A percentile compares a stretch with the other conserved stretches of the same genome.
phyloP scores from a whole-genome alignment of 2,329 filamentous ascomycete species.

The Herpotrichia juniperi region DNA sequence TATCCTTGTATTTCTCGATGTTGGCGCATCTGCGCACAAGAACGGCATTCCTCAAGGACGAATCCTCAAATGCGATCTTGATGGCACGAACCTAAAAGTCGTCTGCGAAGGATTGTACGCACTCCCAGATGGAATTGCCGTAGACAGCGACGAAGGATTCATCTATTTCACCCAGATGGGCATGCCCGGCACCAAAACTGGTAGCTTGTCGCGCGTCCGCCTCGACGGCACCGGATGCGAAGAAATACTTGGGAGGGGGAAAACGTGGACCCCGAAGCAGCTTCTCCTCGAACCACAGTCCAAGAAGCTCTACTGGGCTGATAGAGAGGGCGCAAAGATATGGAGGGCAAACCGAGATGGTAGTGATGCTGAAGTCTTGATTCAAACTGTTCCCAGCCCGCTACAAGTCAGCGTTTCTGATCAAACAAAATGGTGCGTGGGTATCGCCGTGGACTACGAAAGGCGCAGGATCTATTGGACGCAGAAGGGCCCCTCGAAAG shows the following conservation, averaged over 20 bases:
- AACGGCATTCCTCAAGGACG: neutral
- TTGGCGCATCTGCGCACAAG: neutral
- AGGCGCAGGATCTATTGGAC: too few species aligned
- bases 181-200: neutral
- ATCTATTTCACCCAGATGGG: neutral
- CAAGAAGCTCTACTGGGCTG: too few species aligned
- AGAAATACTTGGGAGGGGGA: neutral
- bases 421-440: too few species aligned
- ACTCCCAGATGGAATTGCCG: neutral
- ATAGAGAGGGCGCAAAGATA: too few species aligned
- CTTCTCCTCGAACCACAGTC: too few species aligned
- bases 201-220: neutral
- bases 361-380: too few species aligned
- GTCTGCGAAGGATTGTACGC: neutral
- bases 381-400: too few species aligned
- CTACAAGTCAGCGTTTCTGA: too few species aligned
- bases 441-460: too few species aligned
- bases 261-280: neutral
- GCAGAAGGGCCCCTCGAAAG: too few species aligned
- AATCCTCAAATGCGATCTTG: neutral
- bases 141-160: neutral
- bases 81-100: neutral
- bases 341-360: too few species aligned
- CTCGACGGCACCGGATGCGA: neutral
- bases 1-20: too few species aligned